Conservation (phyloP, 2,329 filamentous ascomycete species). For the Tolypocladium tropicale region DNA sequence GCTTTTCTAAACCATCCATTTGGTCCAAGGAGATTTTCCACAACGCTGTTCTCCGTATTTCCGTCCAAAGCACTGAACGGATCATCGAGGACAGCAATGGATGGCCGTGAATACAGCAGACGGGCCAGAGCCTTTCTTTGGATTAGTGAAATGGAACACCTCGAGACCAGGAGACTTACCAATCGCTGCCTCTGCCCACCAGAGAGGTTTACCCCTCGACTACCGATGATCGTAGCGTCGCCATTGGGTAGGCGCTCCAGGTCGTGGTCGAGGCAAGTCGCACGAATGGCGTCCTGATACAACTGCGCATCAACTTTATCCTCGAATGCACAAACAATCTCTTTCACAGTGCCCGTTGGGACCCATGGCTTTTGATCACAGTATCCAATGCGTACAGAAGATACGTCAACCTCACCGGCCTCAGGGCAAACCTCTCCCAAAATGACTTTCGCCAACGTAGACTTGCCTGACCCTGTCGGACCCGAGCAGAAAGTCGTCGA, state of each 20-base stretch:
- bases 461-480: not conserved
- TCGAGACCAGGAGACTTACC: not conserved
- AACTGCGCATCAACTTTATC: not conserved
- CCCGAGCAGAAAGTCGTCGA: not conserved
- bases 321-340: not conserved
- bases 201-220: not conserved
- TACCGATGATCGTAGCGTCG: not conserved
- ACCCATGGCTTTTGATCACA: not conserved
- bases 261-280: not conserved
- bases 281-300: not conserved
- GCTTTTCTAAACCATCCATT: not conserved
- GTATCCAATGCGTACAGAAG: not conserved
- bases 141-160: not conserved
- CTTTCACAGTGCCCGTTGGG: not conserved
- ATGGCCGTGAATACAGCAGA: not conserved
- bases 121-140: not conserved
- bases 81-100: conserved; percentile 9
- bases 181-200: not conserved
- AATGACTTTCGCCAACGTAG: not conserved
- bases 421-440: not conserved
- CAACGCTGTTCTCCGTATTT: conserved; percentile 6
- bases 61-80: conserved; percentile 10
- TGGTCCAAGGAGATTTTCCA: conserved; percentile 4
- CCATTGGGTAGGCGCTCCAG: not conserved
- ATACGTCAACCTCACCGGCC: not conserved